Evolutionary conservation across 2,329 filamentous ascomycete species (phyloP).

Genomic region (Diplocarpon rosae): DNA sequence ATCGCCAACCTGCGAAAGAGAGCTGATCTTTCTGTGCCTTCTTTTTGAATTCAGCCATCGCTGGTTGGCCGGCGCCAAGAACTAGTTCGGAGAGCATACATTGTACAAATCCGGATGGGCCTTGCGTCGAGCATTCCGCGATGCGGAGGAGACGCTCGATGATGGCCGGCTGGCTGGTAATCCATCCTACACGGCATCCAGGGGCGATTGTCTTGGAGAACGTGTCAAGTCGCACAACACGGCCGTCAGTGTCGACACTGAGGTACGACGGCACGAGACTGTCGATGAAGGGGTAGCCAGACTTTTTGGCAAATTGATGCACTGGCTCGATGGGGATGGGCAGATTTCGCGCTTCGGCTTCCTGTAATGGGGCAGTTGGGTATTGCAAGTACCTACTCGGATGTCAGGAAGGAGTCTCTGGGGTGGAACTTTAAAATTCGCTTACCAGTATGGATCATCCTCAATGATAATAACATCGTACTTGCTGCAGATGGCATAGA

Average conservation of each 20-base stretch:
- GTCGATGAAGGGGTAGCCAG: constrained; percentile 71
- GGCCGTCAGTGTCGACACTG: constrained; percentile 70
- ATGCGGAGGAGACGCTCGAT: constrained; percentile 65
- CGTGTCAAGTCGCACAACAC: constrained; percentile 81
- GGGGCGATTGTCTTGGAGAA: constrained; percentile 91
- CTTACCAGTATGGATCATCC: constrained; percentile 81
- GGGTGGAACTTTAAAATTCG: no score
- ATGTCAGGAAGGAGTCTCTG: no score
- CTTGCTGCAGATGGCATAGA: constrained; percentile 70
- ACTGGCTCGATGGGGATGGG: constrained; percentile 15
- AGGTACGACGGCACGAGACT: constrained; percentile 75
- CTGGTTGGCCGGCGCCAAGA: constrained; percentile 52
- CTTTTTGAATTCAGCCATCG: constrained; percentile 33
- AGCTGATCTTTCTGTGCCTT: constrained; percentile 28
- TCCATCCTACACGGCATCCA: constrained; percentile 82
- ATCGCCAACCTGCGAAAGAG: constrained; percentile 55
- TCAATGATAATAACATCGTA: constrained; percentile 89
- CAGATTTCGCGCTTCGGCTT: constrained; percentile 29
- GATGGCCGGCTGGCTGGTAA: constrained; percentile 71
- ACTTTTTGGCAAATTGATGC: constrained; percentile 32
- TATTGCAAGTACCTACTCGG: constrained; percentile 59
- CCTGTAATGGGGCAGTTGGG: constrained; percentile 49
- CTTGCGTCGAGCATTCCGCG: constrained; percentile 67
- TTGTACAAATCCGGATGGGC: constrained; percentile 85
- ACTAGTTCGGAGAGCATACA: constrained; percentile 67